A percentile compares a stretch with the other conserved stretches of the same genome.
Evolutionary conservation across 2,329 filamentous ascomycete genomes (phyloP).

Genomic region (Teratosphaeria epicoccoides): DNA sequence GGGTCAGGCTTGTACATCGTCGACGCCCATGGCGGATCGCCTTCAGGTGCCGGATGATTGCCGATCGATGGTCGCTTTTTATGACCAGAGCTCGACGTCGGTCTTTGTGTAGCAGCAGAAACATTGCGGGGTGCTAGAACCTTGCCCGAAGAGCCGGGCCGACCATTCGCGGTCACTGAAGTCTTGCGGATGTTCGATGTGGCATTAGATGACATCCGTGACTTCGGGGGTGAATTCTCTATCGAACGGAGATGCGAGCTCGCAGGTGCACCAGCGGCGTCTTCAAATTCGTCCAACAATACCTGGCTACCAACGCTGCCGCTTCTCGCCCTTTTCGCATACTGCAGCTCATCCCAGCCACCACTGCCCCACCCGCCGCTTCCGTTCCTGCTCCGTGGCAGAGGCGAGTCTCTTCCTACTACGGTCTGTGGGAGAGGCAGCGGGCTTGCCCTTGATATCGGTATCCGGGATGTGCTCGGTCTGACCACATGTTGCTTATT

Average conservation of each 20-base stretch:
- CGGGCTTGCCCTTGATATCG: constrained; percentile 69
- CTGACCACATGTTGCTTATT: constrained; percentile 35
- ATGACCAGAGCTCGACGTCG: constrained; percentile 11
- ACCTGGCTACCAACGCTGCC: constrained; percentile 49
- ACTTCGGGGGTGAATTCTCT: constrained; percentile 28
- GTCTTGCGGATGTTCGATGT: constrained; percentile 22
- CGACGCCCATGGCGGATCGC: constrained; percentile 90
- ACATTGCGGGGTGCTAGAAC: neutral
- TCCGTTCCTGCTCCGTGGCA: constrained; percentile 48
- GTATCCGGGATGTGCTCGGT: constrained; percentile 65
- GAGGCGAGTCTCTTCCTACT: constrained; percentile 62
- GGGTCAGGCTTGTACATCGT: constrained; percentile 94
- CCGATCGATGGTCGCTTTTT: constrained; percentile 44
- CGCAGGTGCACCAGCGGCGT: constrained; percentile 31
- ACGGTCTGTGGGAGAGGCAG: constrained; percentile 62
- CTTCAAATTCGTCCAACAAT: constrained; percentile 39
- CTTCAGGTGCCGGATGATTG: constrained; percentile 63
- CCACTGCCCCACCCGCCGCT: constrained; percentile 45
- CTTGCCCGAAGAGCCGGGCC: constrained; percentile 13
- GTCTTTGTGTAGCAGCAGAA: neutral
- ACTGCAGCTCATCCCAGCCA: constrained; percentile 36
- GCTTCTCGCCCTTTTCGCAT: constrained; percentile 51
- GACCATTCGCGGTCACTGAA: constrained; percentile 5
- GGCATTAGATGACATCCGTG: constrained; percentile 30
- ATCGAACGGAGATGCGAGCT: constrained; percentile 15